phyloP scores from a whole-genome alignment of 176 grass and related monocot species.

The Ensete glaucum region DNA sequence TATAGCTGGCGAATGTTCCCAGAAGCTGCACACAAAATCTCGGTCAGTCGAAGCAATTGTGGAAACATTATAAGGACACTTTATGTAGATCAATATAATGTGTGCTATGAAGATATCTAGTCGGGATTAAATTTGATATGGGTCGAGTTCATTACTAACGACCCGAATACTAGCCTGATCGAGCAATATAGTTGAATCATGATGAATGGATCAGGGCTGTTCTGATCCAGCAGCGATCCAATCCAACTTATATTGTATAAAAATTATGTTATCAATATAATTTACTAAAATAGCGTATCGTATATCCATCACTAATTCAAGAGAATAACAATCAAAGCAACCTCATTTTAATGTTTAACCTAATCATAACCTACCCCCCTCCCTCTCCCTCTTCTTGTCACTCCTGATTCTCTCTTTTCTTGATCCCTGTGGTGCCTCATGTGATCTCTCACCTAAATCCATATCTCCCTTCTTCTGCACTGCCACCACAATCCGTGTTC shows the following conservation, averaged over 20 bases:
- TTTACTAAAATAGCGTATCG: neutral
- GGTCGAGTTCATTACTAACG: too few relatives aligned
- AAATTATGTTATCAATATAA: neutral
- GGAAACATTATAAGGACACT: neutral
- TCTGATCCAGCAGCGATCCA: neutral
- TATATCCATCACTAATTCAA: neutral
- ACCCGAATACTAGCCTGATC: too few relatives aligned
- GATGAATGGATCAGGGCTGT: too few relatives aligned
- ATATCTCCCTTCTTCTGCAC: neutral
- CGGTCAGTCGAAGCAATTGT: neutral
- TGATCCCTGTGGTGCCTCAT: too few relatives aligned
- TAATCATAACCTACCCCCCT: neutral
- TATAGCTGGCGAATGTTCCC: conserved; percentile 96
- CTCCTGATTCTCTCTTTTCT: neutral
- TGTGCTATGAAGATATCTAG: too few relatives aligned
- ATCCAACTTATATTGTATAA: neutral
- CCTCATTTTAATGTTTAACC: neutral
- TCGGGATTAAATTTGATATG: too few relatives aligned
- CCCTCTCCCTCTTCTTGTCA: neutral
- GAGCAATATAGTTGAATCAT: too few relatives aligned
- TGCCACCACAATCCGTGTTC: neutral
- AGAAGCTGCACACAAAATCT: conserved; percentile 49
- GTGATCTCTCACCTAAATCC: neutral
- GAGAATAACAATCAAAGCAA: neutral
- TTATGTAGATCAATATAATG: neutral